Evolutionary conservation across 345 rosid species (phyloP).

Genomic region (Capsella bursapastoris): DNA sequence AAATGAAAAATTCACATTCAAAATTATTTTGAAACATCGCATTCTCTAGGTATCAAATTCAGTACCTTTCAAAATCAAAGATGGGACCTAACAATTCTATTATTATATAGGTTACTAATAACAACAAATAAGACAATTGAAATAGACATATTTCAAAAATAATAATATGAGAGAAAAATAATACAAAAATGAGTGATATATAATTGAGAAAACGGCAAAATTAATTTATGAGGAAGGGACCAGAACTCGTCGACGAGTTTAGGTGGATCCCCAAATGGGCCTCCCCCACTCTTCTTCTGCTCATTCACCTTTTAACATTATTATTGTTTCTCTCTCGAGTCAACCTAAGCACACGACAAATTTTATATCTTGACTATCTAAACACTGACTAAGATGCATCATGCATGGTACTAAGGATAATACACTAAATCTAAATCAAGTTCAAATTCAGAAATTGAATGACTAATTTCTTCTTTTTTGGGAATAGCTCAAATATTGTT

Average conservation of each 20-base stretch:
- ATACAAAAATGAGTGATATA: constrained; percentile 3
- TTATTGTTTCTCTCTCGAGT: not conserved
- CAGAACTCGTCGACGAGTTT: constrained; percentile 32
- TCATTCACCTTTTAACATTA: constrained; percentile 1
- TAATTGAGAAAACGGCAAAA: constrained; percentile 22
- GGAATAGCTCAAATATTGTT: too few species aligned
- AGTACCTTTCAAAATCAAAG: constrained; percentile 31
- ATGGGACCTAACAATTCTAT: constrained; percentile 40
- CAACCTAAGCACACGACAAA: not conserved
- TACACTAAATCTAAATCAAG: too few species aligned
- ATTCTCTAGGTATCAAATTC: not conserved
- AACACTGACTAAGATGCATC: too few species aligned
- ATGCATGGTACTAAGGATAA: too few species aligned
- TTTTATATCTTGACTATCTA: too few species aligned
- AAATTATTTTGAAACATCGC: constrained; percentile 17
- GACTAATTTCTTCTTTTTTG: too few species aligned
- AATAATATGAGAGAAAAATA: not conserved
- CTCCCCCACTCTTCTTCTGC: not conserved
- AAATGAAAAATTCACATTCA: not conserved
- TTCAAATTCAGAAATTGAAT: not conserved
- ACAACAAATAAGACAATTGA: constrained; percentile 29
- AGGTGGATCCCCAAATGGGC: constrained; percentile 26
- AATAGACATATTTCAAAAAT: constrained; percentile 11
- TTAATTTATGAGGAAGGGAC: constrained; percentile 28
- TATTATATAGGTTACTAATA: constrained; percentile 19